A percentile compares a stretch with the other conserved stretches of the same genome.
Conservation (phyloP, 1,284 basidiomycete genomes). For the Leccinum subfulvum region DNA sequence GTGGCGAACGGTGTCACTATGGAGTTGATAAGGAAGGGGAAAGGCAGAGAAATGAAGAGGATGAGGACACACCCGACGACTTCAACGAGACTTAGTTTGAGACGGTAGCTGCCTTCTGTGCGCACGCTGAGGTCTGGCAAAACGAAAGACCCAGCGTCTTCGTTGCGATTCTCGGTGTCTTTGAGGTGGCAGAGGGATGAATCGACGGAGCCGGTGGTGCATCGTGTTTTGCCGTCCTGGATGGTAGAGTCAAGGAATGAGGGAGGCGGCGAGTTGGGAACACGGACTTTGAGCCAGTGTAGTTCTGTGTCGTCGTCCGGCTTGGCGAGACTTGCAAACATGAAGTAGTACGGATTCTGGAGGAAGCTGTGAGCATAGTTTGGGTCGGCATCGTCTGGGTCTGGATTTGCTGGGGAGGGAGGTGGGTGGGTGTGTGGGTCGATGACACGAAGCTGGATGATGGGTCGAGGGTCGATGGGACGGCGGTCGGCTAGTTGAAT, state of each 20-base stretch:
- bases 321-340: too few relatives aligned
- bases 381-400: not conserved
- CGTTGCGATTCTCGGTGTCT: conserved; percentile 80
- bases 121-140: conserved; percentile 86
- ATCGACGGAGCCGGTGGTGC: conserved; percentile 87
- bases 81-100: conserved; percentile 87
- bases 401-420: conserved; percentile 23
- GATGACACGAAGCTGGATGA: conserved; percentile 83
- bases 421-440: conserved; percentile 55
- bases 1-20: conserved; percentile 79
- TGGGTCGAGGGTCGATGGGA: conserved; percentile 94
- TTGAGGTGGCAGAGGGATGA: conserved; percentile 94
- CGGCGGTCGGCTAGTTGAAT: conserved; percentile 73
- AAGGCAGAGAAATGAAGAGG: not conserved
- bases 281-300: conserved; percentile 78
- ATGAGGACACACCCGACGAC: conserved; percentile 74
- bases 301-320: conserved; percentile 82
- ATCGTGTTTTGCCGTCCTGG: conserved; percentile 84
- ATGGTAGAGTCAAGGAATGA: not conserved
- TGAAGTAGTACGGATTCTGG: too few relatives aligned
- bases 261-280: not conserved
- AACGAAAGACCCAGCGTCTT: conserved; percentile 90
- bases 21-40: conserved; percentile 7
- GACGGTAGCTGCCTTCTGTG: conserved; percentile 84
- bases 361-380: too few relatives aligned